Evolutionary conservation across 2,329 filamentous ascomycete genomes (phyloP), one percentile per base, ranked within the genome.

Genomic region (Sclerotinia sclerotiorum): DNA sequence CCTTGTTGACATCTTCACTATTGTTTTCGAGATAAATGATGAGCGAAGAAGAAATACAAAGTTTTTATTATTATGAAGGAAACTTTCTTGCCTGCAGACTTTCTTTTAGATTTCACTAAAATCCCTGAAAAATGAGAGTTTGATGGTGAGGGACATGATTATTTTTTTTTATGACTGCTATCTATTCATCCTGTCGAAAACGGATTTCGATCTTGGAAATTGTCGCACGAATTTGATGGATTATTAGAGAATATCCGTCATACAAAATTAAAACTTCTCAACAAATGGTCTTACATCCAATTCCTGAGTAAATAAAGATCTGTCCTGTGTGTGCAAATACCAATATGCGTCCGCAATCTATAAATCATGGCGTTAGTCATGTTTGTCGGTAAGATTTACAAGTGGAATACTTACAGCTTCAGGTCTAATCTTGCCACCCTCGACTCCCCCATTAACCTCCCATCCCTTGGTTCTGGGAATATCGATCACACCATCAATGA

Each of bases 21-120:
- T 92, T 91, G 89, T 88, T 90, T 85, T 87, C 87, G 88, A 92
- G 93, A 90, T 97, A 97, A 88, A 97, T 91, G 88, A 88, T 86
- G 94, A 87, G 93, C 93, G 91, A 85, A 97, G 84, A 97, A 81
- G 76, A 85, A 95, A 81, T 77, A 78, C 75, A 79, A 80, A 77
- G 76, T 79, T 78, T 75, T 79, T 83, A 80, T 72, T 75, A 71
- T 65, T 75, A 71, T 65, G 72, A 72, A 67, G 71, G 77, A 82
- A 80, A 81, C 80, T 81, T 80, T 85, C 90, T 93, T 83, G 84
- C 89, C 89, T 88, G 90, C 92, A 94, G 91, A 94, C 88, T 89
- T 87, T 86, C 86, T 79, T 83, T 81, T 83, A 87, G 86, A 84
- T 81, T 77, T 39, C 29, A 63, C 78, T 79, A 27, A 76, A 76